Base-by-base conservation (phyloP, 257 asterid species). In the Solanum infundibuliforme region DNA sequence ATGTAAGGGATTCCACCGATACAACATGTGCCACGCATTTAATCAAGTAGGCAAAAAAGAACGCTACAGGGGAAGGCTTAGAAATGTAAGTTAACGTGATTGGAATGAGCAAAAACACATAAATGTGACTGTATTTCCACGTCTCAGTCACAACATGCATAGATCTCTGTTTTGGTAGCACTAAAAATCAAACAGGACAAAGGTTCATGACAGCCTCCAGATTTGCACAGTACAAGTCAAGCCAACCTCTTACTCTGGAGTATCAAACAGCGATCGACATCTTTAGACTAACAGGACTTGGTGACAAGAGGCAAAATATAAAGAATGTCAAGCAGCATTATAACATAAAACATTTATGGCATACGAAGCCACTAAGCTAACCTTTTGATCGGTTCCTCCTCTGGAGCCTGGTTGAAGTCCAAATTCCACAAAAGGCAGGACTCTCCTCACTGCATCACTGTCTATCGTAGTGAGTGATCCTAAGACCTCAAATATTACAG, bases 401-500 rank as follows among this genome's bases (percentile, higher is more conserved):
- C 43, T 91, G 83, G 91, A 88, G 85, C 91, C 93, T 46, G 88
- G 88, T 85, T 94, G 94, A 89, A 95, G 96, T 72, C 93, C 98
- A 85, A 92, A 94, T 81, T 72, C 83, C 87, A 95, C 93, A 91
- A 91, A 97, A 35, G 96, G 96, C 87, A 95, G 93, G 89, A 95
- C 91, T 89, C 94, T 93, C 90, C 90, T 93, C 88, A 95, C 96
- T 69, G 87, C 85, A 87, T 94, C 94, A 90, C 89, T 92, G 71
- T 93, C 95, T 86, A 94, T 76, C 43, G 92, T 52, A 36, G 52
- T 90, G 68, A 88, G 90, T 84, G 87, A 91, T 75, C 96, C 98
- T 92, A 97, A 85, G 36, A 97, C 94, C 93, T 95, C 99, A 88
- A 97, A 90, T 85, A 93, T 86, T 69, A 95, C 95, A 12, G 98